Conservation (phyloP, 257 asterid species). For the Rehmannia glutinosa region DNA sequence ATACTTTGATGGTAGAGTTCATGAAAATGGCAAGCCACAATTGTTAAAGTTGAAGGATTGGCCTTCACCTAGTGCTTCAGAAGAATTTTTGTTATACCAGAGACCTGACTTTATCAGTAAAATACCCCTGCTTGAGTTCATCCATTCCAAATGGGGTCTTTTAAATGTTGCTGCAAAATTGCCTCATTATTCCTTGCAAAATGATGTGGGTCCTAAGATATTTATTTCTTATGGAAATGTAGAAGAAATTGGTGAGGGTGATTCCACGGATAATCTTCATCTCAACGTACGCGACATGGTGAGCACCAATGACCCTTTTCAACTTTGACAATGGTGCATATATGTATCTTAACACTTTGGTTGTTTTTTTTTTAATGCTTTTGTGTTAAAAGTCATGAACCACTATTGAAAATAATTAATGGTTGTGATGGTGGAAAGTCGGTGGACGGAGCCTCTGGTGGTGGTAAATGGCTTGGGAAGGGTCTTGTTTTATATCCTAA, state of each 20-base stretch:
- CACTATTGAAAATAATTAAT: background rate
- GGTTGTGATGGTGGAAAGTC: too few species aligned
- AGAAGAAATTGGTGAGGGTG: slow-evolving; percentile 62
- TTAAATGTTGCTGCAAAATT: slow-evolving; percentile 93
- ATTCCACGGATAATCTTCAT: slow-evolving; percentile 77
- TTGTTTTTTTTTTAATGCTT: too few species aligned
- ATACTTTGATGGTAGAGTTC: slow-evolving; percentile 73
- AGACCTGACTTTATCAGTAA: slow-evolving; percentile 90
- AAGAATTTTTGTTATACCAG: slow-evolving; percentile 89
- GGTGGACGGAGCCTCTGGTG: too few species aligned
- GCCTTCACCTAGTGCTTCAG: slow-evolving; percentile 95
- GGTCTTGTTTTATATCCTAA: background rate
- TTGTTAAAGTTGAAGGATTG: slow-evolving; percentile 89
- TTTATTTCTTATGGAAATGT: slow-evolving; percentile 68
- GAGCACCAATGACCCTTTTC: slow-evolving; percentile 21
- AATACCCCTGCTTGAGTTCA: slow-evolving; percentile 90
- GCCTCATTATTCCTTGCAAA: slow-evolving; percentile 97
- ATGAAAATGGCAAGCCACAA: slow-evolving; percentile 64
- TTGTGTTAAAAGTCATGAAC: background rate
- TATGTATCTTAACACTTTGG: too few species aligned
- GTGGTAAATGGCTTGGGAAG: background rate
- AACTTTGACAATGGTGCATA: background rate
- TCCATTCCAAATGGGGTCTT: slow-evolving; percentile 99
- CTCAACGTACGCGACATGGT: slow-evolving; percentile 92
- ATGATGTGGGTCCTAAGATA: slow-evolving; percentile 96